A percentile compares a stretch with the other conserved stretches of the same genome.
These are phyloP conservation scores for Amanita rimosa DNA, from an alignment of 768 basidiomycete genomes.

Conservation along the genomic window DNA sequence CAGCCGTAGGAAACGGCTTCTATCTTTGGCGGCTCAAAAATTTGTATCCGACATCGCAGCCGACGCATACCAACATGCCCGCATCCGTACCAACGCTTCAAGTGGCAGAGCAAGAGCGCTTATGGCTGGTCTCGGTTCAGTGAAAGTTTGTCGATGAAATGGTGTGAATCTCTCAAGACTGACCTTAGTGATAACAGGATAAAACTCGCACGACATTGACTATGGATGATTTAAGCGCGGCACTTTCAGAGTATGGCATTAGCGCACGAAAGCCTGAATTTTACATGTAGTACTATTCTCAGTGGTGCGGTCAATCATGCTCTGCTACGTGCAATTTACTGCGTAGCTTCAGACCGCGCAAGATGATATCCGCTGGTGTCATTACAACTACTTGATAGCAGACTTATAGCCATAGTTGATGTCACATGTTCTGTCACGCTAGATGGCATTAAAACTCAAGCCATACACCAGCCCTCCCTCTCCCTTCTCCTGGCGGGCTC, in stretches of 20 bases:
- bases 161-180: neutral
- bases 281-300: conserved; percentile 44
- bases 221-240: conserved; percentile 94
- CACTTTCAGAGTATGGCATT: conserved; percentile 93
- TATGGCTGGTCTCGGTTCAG: conserved; percentile 42
- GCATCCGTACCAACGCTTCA: conserved; percentile 82
- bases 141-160: conserved; percentile 37
- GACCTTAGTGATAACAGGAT: conserved; percentile 35
- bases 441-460: conserved; percentile 36
- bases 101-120: conserved; percentile 60
- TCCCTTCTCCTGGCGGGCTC: conserved; percentile 55
- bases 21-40: conserved; percentile 94
- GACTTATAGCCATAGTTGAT: too few relatives aligned
- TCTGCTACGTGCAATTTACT: too few relatives aligned
- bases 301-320: neutral
- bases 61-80: conserved; percentile 96
- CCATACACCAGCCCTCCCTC: conserved; percentile 29
- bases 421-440: conserved; percentile 6
- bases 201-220: conserved; percentile 90
- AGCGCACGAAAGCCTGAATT: conserved; percentile 92
- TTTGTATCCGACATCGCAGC: conserved; percentile 95
- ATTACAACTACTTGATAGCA: neutral
- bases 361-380: neutral
- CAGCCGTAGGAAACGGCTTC: conserved; percentile 68
- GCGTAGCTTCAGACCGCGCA: too few relatives aligned